phyloP scores from a whole-genome alignment of 2,329 filamentous ascomycete species.

The Ilyonectria robusta region DNA sequence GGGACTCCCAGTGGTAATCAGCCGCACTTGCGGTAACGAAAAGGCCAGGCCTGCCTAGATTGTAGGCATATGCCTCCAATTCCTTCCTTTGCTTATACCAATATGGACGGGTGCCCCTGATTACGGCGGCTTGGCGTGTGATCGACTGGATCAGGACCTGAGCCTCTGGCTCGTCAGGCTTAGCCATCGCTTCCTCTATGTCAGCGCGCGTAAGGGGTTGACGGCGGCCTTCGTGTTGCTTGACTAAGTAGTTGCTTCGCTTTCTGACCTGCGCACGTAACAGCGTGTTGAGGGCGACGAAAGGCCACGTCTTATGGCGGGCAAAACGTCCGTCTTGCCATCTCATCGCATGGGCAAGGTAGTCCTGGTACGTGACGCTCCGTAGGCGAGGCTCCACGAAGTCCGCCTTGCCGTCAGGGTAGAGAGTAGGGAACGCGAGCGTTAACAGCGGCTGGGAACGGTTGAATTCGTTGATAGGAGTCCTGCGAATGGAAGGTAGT shows the following conservation, averaged over 20 bases:
- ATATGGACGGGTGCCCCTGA: constrained; percentile 2
- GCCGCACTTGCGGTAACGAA: not conserved
- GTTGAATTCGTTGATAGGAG: constrained; percentile 13
- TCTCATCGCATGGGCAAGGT: not conserved
- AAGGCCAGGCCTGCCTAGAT: constrained; percentile 2
- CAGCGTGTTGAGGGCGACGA: constrained; percentile 11
- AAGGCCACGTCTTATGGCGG: not conserved
- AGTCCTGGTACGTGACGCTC: not conserved
- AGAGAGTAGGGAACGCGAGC: constrained; percentile 13
- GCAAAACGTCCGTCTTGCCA: not conserved
- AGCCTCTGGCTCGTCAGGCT: not conserved
- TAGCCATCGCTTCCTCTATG: not conserved
- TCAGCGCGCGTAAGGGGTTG: not conserved
- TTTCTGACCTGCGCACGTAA: constrained; percentile 1
- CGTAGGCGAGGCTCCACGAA: not conserved
- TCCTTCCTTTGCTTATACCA: constrained; percentile 15
- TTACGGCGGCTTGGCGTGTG: constrained; percentile 1
- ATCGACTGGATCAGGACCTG: constrained; percentile 12
- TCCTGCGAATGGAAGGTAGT: not conserved
- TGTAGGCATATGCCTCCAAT: constrained; percentile 1
- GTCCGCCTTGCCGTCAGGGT: constrained; percentile 15
- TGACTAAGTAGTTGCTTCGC: not conserved
- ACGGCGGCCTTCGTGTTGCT: not conserved
- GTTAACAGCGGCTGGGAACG: constrained; percentile 10
- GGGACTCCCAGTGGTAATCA: not conserved